Percentiles rank a stretch among this genome's conserved stretches.
These are phyloP conservation scores for Sanghuangporus sanghuang DNA, from an alignment of 1,284 basidiomycete species.

Conservation along the genomic window DNA sequence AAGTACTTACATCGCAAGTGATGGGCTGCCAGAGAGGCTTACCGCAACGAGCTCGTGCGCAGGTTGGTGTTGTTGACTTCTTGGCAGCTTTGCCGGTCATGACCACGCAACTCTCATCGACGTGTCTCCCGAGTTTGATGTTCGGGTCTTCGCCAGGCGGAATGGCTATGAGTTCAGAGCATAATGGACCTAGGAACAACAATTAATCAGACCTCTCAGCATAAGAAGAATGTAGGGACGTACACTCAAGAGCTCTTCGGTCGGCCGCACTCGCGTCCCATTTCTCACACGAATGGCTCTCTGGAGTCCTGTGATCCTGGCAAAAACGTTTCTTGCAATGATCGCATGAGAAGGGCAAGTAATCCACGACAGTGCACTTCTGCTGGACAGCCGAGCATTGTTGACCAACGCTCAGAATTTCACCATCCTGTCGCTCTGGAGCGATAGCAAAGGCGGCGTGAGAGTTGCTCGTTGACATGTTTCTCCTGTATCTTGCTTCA, in stretches of 20 bases:
- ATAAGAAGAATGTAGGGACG: conserved; percentile 22
- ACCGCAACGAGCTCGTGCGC: conserved; percentile 56
- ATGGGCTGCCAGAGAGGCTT: conserved; percentile 73
- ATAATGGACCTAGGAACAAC: conserved; percentile 56
- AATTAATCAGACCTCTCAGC: not conserved
- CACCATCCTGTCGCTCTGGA: conserved; percentile 37
- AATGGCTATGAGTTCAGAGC: conserved; percentile 65
- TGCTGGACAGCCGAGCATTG: conserved; percentile 54
- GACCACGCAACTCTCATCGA: conserved; percentile 57
- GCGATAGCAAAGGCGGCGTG: conserved; percentile 17
- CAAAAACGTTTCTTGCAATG: conserved; percentile 66
- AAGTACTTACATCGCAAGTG: conserved; percentile 55
- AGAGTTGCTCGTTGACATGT: conserved; percentile 18
- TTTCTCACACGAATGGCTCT: conserved; percentile 57
- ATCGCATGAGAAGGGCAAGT: conserved; percentile 77
- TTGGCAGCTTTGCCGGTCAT: conserved; percentile 51
- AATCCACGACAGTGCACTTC: conserved; percentile 64
- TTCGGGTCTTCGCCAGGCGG: conserved; percentile 73
- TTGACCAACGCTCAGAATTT: conserved; percentile 61
- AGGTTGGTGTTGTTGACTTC: conserved; percentile 50
- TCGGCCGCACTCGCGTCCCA: conserved; percentile 68
- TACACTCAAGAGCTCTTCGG: conserved; percentile 69
- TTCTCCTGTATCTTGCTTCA: not conserved
- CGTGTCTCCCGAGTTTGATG: conserved; percentile 67
- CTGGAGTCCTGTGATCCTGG: conserved; percentile 66